Base-by-base conservation (phyloP, 768 basidiomycete species). In the Jaapia argillacea region DNA sequence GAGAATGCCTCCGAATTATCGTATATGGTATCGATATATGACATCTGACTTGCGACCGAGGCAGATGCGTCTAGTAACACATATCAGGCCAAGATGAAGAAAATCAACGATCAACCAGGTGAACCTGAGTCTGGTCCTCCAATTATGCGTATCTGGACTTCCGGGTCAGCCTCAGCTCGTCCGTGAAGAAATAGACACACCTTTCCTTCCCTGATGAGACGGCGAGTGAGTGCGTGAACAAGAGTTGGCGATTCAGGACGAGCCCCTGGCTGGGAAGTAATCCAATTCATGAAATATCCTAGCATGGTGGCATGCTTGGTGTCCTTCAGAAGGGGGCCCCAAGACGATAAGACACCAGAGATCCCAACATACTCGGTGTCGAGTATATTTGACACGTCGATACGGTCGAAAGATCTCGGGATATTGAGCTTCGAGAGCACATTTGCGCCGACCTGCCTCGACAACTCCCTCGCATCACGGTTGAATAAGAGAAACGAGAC, bases 331-430 rank as follows among this genome's bases (percentile, higher is more conserved):
- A 38, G 37, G 10, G 37, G 21, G 7, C 10, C 37, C 37, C 37
- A 38, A 21, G 10, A 12, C 20, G 12, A 7, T 12, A 38, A 21
- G 10, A 38, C 21, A 6, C 37, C 13, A 22, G 13, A 21, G 20
- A 38, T 21, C 13, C 37, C 37, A 7, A 38, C 10, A 21, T 38
- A 38, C 28, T 10, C 10, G 28, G 10, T 16, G 40, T 74, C 70
- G 41, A 69, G 41, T 28, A 69, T 68, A 43, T 72, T 74, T 4
- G 72, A 72, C 6, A 68, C 66, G n/a, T 69, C 63, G 27, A 74
- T 65, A 0, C 72, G 61, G 46, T 74, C 67, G 40, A 72, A 74
- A 0, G 54, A 52, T 0, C 56, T 6, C 1, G 59, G 51, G 26
- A 64, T 26, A 5, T 51, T 54, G 23, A 37, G 51, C 2, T 40